These are phyloP conservation scores for Rubia peregrina DNA, from an alignment of 305 asterid genomes.

Conservation along the genomic window DNA sequence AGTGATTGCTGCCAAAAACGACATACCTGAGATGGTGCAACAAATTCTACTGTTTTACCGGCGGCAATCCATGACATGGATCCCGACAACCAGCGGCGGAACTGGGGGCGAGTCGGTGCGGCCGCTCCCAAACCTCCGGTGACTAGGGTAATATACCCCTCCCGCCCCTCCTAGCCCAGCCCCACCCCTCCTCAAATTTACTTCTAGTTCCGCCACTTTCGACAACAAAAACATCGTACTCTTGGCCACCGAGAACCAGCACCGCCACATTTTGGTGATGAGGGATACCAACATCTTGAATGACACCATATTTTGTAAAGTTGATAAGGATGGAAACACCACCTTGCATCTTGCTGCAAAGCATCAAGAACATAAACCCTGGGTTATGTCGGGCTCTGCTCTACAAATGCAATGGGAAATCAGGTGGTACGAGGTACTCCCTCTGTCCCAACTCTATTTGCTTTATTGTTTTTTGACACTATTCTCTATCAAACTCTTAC, in stretches of 20 bases:
- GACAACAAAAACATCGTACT: constrained; percentile 20
- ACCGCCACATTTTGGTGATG: neutral
- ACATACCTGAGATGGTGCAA: constrained; percentile 18
- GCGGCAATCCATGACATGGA: constrained; percentile 24
- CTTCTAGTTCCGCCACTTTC: too few relatives aligned
- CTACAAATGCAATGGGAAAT: constrained; percentile 11
- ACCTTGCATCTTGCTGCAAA: constrained; percentile 24
- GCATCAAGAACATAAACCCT: constrained; percentile 15
- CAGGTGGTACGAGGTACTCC: constrained; percentile 22
- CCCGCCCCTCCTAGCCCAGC: too few relatives aligned
- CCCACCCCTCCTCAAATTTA: too few relatives aligned
- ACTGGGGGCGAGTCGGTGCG: too few relatives aligned
- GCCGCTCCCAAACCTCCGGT: too few relatives aligned
- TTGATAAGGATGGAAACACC: constrained; percentile 19
- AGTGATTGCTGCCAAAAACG: constrained; percentile 22
- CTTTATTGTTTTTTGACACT: too few relatives aligned
- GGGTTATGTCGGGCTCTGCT: constrained; percentile 23
- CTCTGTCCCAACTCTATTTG: too few relatives aligned
- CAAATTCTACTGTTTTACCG: constrained; percentile 11
- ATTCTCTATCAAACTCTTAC: too few relatives aligned
- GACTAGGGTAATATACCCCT: too few relatives aligned
- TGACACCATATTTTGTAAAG: constrained; percentile 8
- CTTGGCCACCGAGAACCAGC: constrained; percentile 19
- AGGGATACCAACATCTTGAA: neutral
- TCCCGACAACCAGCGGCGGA: too few relatives aligned